A percentile compares a stretch with the other conserved stretches of the same genome.
phyloP scores from a whole-genome alignment of 2,329 filamentous ascomycete genomes.

The Basipetospora chlamydospora region DNA sequence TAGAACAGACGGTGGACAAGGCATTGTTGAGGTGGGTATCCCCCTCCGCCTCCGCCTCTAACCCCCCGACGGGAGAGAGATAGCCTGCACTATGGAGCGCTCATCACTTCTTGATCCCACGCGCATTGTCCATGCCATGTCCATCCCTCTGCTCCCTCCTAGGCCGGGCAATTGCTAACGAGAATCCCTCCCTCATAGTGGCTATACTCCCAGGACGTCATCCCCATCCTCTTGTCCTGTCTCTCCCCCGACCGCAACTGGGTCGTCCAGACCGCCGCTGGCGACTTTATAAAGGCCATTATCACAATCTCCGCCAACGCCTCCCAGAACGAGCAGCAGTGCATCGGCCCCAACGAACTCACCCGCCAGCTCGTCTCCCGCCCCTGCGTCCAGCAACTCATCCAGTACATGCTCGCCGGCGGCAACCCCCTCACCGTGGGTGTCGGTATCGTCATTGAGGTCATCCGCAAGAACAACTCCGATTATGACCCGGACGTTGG shows the following conservation, averaged over 20 bases:
- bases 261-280: constrained; percentile 88
- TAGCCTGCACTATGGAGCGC: no score
- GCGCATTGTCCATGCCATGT: no score
- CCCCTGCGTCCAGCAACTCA: constrained; percentile 68
- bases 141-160: no score
- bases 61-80: constrained; percentile 6
- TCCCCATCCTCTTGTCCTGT: constrained; percentile 75
- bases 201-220: constrained; percentile 78
- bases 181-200: constrained; percentile 43
- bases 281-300: constrained; percentile 95
- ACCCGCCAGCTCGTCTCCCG: constrained; percentile 88
- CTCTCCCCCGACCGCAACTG: constrained; percentile 73
- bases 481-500: constrained; percentile 93
- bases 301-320: constrained; percentile 98
- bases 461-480: constrained; percentile 98
- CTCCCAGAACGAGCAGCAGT: constrained; percentile 96
- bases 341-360: constrained; percentile 92
- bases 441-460: constrained; percentile 94
- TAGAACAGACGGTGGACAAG: constrained; percentile 78
- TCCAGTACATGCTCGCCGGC: constrained; percentile 80
- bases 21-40: constrained; percentile 74
- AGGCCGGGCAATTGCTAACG: not conserved
- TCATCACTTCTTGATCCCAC: no score
- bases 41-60: no score
- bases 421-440: constrained; percentile 92